Evolutionary conservation across 1,284 basidiomycete genomes (phyloP).

Genomic region (Paramarasmius palmivorus): DNA sequence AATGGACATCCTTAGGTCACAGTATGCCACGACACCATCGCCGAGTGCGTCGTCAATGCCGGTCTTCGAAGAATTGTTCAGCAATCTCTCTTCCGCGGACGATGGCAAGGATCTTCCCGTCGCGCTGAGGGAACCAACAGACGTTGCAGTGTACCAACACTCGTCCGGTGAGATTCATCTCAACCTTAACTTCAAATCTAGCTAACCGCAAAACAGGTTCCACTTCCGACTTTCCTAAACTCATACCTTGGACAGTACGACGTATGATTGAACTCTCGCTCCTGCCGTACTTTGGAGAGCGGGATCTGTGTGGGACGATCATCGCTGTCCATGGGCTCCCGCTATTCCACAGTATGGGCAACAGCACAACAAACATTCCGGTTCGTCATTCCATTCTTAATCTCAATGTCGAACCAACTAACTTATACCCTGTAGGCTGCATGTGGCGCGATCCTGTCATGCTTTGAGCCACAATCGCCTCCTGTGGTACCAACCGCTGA

Average conservation of each 20-base stretch:
- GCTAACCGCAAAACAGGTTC: slow-evolving; percentile 8
- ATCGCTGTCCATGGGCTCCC: slow-evolving; percentile 17
- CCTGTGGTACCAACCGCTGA: too few relatives aligned
- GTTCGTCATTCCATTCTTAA: too few relatives aligned
- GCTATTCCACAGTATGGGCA: slow-evolving; percentile 26
- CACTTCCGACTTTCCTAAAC: slow-evolving; percentile 24
- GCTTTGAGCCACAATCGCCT: too few relatives aligned
- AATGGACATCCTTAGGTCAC: slow-evolving; percentile 6
- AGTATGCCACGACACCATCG: neutral
- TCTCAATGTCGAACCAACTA: too few relatives aligned
- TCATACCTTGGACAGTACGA: slow-evolving; percentile 19
- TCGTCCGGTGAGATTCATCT: slow-evolving; percentile 27
- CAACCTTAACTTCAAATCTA: neutral
- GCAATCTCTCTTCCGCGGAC: neutral
- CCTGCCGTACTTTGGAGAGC: slow-evolving; percentile 21
- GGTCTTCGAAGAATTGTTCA: slow-evolving; percentile 17
- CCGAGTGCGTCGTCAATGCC: slow-evolving; percentile 14
- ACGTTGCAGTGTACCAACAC: slow-evolving; percentile 23
- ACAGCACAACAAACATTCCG: too few relatives aligned
- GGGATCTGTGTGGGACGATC: slow-evolving; percentile 17
- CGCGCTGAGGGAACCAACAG: slow-evolving; percentile 9
- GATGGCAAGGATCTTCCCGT: slow-evolving; percentile 11
- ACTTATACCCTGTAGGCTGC: too few relatives aligned
- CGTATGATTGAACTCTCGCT: slow-evolving; percentile 14
- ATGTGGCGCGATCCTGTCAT: too few relatives aligned